A percentile compares a stretch with the other conserved stretches of the same genome.
phyloP scores from a whole-genome alignment of 352 stramenopile genomes.

The Phytophthora idaei region DNA sequence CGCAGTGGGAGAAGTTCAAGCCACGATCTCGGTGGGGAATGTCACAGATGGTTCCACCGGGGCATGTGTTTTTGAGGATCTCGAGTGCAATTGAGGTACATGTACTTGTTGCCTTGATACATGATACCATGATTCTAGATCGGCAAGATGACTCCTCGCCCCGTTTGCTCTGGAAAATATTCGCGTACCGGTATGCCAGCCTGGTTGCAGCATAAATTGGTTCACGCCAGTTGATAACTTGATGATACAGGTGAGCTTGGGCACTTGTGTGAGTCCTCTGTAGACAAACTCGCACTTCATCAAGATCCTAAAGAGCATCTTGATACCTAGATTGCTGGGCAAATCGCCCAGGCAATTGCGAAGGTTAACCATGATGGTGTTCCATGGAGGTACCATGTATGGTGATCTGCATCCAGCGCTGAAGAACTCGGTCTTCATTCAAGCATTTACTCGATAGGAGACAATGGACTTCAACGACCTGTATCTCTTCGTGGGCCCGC shows the following conservation, averaged over 20 bases:
- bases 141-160: slow-evolving; percentile 9
- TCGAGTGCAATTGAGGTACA: slow-evolving; percentile 1
- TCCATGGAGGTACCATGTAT: neutral
- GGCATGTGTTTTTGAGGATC: slow-evolving; percentile 17
- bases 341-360: slow-evolving; percentile 15
- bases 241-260: slow-evolving; percentile 3
- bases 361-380: neutral
- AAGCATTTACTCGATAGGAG: slow-evolving; percentile 17
- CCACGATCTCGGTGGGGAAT: slow-evolving; percentile 7
- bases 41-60: neutral
- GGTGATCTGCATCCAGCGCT: slow-evolving; percentile 6
- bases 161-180: slow-evolving; percentile 23
- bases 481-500: slow-evolving; percentile 36
- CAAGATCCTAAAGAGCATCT: slow-evolving; percentile 16
- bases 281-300: neutral
- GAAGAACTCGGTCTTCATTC: slow-evolving; percentile 21
- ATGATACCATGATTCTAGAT: slow-evolving; percentile 5
- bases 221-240: neutral
- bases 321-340: slow-evolving; percentile 12
- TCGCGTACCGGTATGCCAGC: neutral
- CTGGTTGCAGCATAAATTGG: slow-evolving; percentile 6
- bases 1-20: too few species aligned
- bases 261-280: slow-evolving; percentile 13
- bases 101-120: slow-evolving; percentile 1
- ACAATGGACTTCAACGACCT: slow-evolving; percentile 37